phyloP scores from a whole-genome alignment of 768 basidiomycete genomes.

The Tulasnella sp. region DNA sequence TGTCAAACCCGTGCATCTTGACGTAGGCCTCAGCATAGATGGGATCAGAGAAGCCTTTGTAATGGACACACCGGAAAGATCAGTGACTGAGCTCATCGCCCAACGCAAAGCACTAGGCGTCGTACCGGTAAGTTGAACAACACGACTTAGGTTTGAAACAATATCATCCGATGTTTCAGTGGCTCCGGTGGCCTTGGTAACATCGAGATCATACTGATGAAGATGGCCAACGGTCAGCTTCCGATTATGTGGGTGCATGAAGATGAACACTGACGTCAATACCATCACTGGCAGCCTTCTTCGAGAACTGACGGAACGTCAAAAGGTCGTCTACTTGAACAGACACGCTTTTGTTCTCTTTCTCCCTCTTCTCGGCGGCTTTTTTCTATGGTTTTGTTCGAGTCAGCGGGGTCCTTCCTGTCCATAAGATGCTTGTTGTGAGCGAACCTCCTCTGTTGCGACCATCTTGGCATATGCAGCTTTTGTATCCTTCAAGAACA shows the following conservation, averaged over 20 bases:
- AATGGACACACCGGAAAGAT: not conserved
- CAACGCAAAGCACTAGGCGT: not conserved
- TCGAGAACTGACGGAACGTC: conserved; percentile 88
- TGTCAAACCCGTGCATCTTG: conserved; percentile 96
- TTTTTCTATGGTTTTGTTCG: conserved; percentile 69
- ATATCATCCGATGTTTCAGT: conserved; percentile 82
- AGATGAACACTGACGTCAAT: conserved; percentile 39
- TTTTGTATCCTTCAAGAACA: conserved; percentile 62
- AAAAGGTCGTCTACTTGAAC: conserved; percentile 91
- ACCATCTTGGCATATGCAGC: conserved; percentile 92
- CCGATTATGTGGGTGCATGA: not conserved
- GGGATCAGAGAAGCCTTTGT: conserved; percentile 86
- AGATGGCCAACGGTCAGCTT: not conserved
- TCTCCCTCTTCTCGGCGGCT: conserved; percentile 80
- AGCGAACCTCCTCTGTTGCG: conserved; percentile 72
- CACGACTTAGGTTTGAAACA: conserved; percentile 84
- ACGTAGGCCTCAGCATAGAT: conserved; percentile 98
- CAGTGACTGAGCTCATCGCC: not conserved
- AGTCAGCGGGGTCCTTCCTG: conserved; percentile 12
- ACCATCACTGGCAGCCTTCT: conserved; percentile 74
- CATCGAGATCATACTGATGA: conserved; percentile 78
- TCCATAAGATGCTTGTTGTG: not conserved
- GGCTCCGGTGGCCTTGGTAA: conserved; percentile 80
- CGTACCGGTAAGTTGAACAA: conserved; percentile 84
- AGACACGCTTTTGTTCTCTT: conserved; percentile 54